Conservation (phyloP, 2,329 filamentous ascomycete species). For the Sclerotinia subarctica region DNA sequence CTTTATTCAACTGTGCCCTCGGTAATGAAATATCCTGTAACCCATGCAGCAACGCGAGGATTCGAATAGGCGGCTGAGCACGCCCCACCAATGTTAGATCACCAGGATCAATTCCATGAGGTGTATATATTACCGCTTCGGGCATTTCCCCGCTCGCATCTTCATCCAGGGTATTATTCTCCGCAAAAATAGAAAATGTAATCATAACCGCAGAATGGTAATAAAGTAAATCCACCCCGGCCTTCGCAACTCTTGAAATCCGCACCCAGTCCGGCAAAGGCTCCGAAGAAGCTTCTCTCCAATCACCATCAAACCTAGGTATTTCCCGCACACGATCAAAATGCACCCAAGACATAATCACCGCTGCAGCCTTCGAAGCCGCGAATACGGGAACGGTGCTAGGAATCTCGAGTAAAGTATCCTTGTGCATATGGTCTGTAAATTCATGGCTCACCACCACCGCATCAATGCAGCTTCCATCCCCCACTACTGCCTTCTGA, state of each 20-base stretch:
- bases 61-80: slow-evolving; percentile 47
- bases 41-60: slow-evolving; percentile 61
- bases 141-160: slow-evolving; percentile 37
- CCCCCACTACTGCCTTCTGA: not conserved
- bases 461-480: slow-evolving; percentile 50
- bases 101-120: slow-evolving; percentile 54
- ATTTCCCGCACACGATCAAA: slow-evolving; percentile 52
- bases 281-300: slow-evolving; percentile 35
- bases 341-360: slow-evolving; percentile 57
- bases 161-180: slow-evolving; percentile 20
- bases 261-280: slow-evolving; percentile 59
- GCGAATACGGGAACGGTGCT: slow-evolving; percentile 56
- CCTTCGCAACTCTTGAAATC: slow-evolving; percentile 54
- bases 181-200: slow-evolving; percentile 43
- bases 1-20: slow-evolving; percentile 58
- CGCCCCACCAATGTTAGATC: slow-evolving; percentile 46
- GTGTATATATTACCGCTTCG: slow-evolving; percentile 61
- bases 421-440: slow-evolving; percentile 61
- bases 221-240: slow-evolving; percentile 51
- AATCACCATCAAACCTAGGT: slow-evolving; percentile 31
- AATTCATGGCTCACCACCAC: slow-evolving; percentile 64
- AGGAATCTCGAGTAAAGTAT: slow-evolving; percentile 56
- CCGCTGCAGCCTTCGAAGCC: slow-evolving; percentile 53
- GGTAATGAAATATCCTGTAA: slow-evolving; percentile 54
- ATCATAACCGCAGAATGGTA: slow-evolving; percentile 62